Evolutionary conservation across 2,329 filamentous ascomycete genomes (phyloP), one percentile per base, ranked within the genome.

Genomic region (Pezicula rhizophila): DNA sequence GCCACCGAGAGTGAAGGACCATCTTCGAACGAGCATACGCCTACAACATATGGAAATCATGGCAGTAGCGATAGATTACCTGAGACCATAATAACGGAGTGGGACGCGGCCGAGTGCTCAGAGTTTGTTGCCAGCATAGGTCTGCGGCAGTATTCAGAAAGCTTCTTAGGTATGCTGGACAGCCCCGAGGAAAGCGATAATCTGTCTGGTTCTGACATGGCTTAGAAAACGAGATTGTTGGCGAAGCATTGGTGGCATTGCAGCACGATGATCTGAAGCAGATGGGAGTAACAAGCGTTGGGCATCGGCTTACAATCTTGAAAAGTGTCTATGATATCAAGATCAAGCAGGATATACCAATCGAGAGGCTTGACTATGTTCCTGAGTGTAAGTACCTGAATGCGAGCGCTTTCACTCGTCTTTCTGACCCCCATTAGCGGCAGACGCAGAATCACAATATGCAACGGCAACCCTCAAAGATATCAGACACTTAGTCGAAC

Each of bases 261-360:
- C 85, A 87, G 55, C 93, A 97, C 65, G 88, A 95, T 49, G 92
- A 97, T 65, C 74, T 99, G 60, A 96, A 95, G 69, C 89, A 95
- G 64, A 92, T 97, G 84, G 91, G 91, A 42, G 87, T 99, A 56
- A 75, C 77, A 54, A 97, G 92, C 70, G 89, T 96, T 42, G 93
- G 93, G 37, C 93, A 99, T 71, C 85, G 93, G 52, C 76, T 99
- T 60, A 95, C 90, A 18, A 95, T 99, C 50, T 77, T 99, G 50
- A 97, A 96, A 72, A 91, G 84, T 61, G 90, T 97, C 47, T 97
- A 96, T 70, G 91, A 97, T 64, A 85, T 93, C 63, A 99, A 99
- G 72, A 85, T 92, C 66, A 89, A 89, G 56, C 91, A 96, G 64
- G 90, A 95, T 60, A 81, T 97, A 52, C 86, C 89, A 14, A 80